Percentiles rank a stretch among this genome's conserved stretches.
phyloP scores from a whole-genome alignment of 2,329 filamentous ascomycete species.

The Colletotrichum brevisporum region DNA sequence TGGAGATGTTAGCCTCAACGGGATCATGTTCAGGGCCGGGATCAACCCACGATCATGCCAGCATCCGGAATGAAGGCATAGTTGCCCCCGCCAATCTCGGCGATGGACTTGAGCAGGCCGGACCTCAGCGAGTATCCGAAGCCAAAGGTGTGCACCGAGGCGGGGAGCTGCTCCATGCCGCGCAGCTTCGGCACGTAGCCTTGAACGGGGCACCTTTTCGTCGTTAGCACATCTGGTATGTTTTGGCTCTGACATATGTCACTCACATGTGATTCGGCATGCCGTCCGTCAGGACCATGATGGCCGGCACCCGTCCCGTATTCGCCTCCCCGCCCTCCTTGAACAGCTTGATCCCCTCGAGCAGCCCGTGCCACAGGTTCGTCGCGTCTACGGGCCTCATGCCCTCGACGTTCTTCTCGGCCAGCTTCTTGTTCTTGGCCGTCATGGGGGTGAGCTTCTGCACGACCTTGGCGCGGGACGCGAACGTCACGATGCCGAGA shows the following conservation, averaged over 20 bases:
- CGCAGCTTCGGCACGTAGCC: conserved; percentile 70
- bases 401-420: conserved; percentile 57
- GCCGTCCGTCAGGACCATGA: conserved; percentile 70
- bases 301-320: conserved; percentile 59
- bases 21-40: not conserved
- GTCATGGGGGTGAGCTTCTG: conserved; percentile 65
- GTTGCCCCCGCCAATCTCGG: conserved; percentile 69
- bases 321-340: conserved; percentile 44
- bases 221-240: not conserved
- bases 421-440: conserved; percentile 57
- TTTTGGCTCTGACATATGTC: not conserved
- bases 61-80: conserved; percentile 74
- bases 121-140: conserved; percentile 66
- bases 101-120: conserved; percentile 71
- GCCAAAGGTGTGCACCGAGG: conserved; percentile 67
- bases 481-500: conserved; percentile 71
- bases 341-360: conserved; percentile 65
- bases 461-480: conserved; percentile 56
- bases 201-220: conserved; percentile 58
- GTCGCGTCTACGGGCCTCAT: conserved; percentile 59
- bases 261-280: conserved; percentile 66
- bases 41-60: conserved; percentile 66
- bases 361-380: conserved; percentile 72
- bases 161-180: conserved; percentile 55
- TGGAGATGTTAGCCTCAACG: conserved; percentile 27